Conservation (phyloP, 345 rosid species). For the Lumnitzera racemosa region DNA sequence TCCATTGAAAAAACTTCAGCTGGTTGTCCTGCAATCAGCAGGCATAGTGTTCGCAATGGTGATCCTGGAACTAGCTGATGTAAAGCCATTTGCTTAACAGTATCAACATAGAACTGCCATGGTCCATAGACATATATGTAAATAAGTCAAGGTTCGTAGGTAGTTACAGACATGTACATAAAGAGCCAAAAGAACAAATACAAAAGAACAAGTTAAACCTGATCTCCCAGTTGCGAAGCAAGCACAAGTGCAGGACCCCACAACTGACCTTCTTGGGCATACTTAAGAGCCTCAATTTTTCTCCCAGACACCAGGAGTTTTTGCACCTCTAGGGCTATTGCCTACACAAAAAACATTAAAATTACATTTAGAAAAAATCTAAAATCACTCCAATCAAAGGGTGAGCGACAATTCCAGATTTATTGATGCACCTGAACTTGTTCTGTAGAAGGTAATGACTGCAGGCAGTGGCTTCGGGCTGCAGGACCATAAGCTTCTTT, state of each 20-base stretch:
- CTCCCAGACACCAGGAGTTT: slow-evolving; percentile 92
- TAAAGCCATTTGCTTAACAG: slow-evolving; percentile 97
- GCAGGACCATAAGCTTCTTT: slow-evolving; percentile 43
- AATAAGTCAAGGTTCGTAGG: background rate
- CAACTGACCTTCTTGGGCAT: slow-evolving; percentile 90
- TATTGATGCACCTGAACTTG: slow-evolving; percentile 60
- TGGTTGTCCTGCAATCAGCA: slow-evolving; percentile 96
- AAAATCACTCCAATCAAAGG: background rate
- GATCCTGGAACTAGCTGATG: slow-evolving; percentile 87
- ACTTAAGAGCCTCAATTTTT: slow-evolving; percentile 69
- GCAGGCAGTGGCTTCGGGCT: slow-evolving; percentile 64
- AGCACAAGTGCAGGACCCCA: slow-evolving; percentile 99
- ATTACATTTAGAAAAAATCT: slow-evolving; percentile 7
- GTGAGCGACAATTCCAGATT: background rate
- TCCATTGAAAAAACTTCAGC: slow-evolving; percentile 74
- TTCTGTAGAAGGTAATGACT: slow-evolving; percentile 74
- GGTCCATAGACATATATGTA: background rate
- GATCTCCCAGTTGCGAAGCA: slow-evolving; percentile 90
- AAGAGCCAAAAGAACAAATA: background rate
- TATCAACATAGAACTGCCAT: slow-evolving; percentile 81
- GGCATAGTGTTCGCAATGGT: slow-evolving; percentile 90
- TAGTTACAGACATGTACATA: background rate
- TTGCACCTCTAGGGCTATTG: slow-evolving; percentile 88
- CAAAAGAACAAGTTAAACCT: slow-evolving; percentile 42
- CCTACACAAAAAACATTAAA: slow-evolving; percentile 28